Evolutionary conservation across 768 basidiomycete species (phyloP), one percentile per base, ranked within the genome.

Genomic region (Podaxis sp.): DNA sequence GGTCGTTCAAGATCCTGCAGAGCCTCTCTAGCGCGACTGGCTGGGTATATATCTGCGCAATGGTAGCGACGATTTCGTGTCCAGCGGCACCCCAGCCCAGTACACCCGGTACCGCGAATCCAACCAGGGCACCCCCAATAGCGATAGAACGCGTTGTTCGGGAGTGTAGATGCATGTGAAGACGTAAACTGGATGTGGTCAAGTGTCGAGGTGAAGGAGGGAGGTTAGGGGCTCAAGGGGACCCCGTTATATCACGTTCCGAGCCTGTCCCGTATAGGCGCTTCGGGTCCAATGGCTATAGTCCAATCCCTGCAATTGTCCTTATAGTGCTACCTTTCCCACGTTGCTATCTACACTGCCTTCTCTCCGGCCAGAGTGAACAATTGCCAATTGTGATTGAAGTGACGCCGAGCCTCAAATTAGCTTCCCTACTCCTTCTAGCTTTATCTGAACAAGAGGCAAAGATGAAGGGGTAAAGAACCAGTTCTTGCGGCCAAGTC

Each of bases 1-100:
- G 67, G 55, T 63, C 76, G 74, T 65, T 87, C 81, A 66, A 97
- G 87, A 98, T 87, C 30, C 78, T 73, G 66, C 90, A 92, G 58
- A 97, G 76, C 36, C 80, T 81, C 2, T 84, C 80, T 44, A 89
- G 79, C 4, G 89, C 87, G 2, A 77, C 78, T 0, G 92, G 91
- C 72, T 93, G 85, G 2, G 98, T 83, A 72, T 97, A 87, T 63
- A 96, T 93, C 72, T 98, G 91, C 1, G 96, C 96, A 61, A 99
- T 91, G 3, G 95, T 96, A 1, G 95, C 96, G 4, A 94, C 86
- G 36, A 97, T 88, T 78, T 97, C 91, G 68, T 98, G 96, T 3
- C 96, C 94, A 87, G 65, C 26, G 4, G 61, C 61, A 50, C 61
- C 61, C 61, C 61, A 62, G 20, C 46, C 61, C 22, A 56, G 15